Evolutionary conservation across 23 red algal genomes (phyloP).

Genomic region (Gracilaria gracilis): DNA sequence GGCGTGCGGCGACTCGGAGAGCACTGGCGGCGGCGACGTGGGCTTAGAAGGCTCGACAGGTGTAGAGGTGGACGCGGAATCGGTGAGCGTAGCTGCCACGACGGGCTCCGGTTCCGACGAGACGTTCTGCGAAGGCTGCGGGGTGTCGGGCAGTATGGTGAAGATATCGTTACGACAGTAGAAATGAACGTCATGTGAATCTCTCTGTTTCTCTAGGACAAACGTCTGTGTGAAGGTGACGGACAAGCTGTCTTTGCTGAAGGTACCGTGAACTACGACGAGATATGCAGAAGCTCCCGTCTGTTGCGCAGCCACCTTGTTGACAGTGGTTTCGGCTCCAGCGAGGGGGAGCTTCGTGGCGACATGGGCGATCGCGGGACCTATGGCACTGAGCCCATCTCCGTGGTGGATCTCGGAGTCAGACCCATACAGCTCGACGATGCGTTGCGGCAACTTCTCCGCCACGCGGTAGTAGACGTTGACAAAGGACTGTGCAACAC

Average conservation of each 20-base stretch:
- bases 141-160: conserved; percentile 1
- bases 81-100: neutral
- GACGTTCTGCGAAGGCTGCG: neutral
- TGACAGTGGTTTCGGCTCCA: conserved; percentile 14
- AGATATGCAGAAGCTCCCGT: conserved; percentile 29
- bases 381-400: conserved; percentile 20
- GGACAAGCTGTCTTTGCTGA: neutral
- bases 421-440: conserved; percentile 59
- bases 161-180: conserved; percentile 75
- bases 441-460: conserved; percentile 26
- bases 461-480: conserved; percentile 60
- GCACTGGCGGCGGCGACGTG: neutral
- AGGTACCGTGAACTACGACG: conserved; percentile 55
- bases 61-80: neutral
- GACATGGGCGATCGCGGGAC: conserved; percentile 30
- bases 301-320: conserved; percentile 19
- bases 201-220: conserved; percentile 52
- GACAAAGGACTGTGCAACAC: conserved; percentile 51
- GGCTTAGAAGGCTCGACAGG: neutral
- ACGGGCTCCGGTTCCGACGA: neutral
- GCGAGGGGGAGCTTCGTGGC: conserved; percentile 48
- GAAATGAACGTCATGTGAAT: conserved; percentile 58
- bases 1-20: neutral
- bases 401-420: conserved; percentile 66
- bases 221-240: conserved; percentile 62